Conservation (phyloP, 176 grass and related monocot genomes). For the Musa schizocarpa region DNA sequence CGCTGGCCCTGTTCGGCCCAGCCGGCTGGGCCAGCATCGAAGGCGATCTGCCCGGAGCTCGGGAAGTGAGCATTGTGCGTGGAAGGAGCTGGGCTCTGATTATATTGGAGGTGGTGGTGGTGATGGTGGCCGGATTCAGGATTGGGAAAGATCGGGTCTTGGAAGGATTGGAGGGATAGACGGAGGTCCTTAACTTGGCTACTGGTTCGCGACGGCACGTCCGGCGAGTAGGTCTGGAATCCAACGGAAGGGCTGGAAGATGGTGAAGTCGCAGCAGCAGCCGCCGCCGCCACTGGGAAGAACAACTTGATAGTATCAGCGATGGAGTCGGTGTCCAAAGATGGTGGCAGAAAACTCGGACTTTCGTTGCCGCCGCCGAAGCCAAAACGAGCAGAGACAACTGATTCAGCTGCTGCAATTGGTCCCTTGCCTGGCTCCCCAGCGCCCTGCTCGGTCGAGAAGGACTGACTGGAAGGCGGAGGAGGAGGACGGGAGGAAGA, state of each 20-base stretch:
- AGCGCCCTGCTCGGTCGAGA: constrained; percentile 10
- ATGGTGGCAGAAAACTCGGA: constrained; percentile 57
- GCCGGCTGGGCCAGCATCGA: constrained; percentile 16
- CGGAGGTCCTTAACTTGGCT: constrained; percentile 74
- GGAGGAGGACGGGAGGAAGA: neutral
- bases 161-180: constrained; percentile 79
- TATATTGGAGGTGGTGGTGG: constrained; percentile 11
- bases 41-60: constrained; percentile 38
- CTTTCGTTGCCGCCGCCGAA: constrained; percentile 23
- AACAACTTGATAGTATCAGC: constrained; percentile 97
- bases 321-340: constrained; percentile 83
- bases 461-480: constrained; percentile 15
- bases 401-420: constrained; percentile 31
- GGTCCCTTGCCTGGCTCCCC: constrained; percentile 25
- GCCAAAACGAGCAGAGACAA: constrained; percentile 40
- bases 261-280: constrained; percentile 32
- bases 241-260: constrained; percentile 49
- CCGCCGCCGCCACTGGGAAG: constrained; percentile 57
- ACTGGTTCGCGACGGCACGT: constrained; percentile 62
- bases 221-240: constrained; percentile 58
- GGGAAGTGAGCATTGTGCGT: constrained; percentile 31
- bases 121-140: constrained; percentile 28
- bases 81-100: constrained; percentile 21
- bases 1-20: constrained; percentile 66
- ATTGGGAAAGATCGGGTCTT: constrained; percentile 60